A percentile compares a stretch with the other conserved stretches of the same genome.
phyloP scores from a whole-genome alignment of 2,329 filamentous ascomycete genomes.

The Exophiala dermatitidis region DNA sequence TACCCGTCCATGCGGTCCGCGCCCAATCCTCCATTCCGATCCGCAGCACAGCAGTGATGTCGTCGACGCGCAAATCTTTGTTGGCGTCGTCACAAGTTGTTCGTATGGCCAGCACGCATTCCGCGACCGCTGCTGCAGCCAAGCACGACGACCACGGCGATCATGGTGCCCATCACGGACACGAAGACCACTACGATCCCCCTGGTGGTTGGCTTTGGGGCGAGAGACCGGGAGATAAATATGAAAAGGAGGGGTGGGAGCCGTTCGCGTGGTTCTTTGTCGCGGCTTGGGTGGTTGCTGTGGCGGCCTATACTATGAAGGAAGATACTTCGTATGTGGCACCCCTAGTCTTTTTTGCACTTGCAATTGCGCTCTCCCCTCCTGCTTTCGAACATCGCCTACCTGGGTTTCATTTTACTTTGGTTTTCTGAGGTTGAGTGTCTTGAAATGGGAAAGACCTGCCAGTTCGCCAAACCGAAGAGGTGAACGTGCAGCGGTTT shows the following conservation, averaged over 20 bases:
- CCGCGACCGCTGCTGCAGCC: not conserved
- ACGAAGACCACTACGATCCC: slow-evolving; percentile 62
- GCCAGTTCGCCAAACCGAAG: too few species aligned
- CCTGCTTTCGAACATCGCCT: too few species aligned
- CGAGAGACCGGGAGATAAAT: slow-evolving; percentile 89
- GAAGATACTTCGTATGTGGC: slow-evolving; percentile 90
- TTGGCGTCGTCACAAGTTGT: not conserved
- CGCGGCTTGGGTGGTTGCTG: slow-evolving; percentile 64
- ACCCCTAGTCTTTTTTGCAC: too few species aligned
- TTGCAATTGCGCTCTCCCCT: not conserved
- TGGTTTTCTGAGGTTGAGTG: too few species aligned
- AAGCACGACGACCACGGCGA: slow-evolving; percentile 2
- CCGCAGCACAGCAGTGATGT: not conserved
- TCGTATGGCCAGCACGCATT: slow-evolving; percentile 6
- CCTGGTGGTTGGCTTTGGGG: slow-evolving; percentile 90
- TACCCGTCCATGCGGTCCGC: too few species aligned
- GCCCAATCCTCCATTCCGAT: not conserved
- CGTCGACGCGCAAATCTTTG: not conserved
- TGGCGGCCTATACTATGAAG: slow-evolving; percentile 87
- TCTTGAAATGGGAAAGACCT: too few species aligned
- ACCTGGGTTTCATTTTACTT: too few species aligned
- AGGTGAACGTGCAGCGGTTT: too few species aligned
- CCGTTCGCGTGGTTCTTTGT: slow-evolving; percentile 48
- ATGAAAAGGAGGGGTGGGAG: slow-evolving; percentile 96
- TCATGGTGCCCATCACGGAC: not conserved